phyloP scores from a whole-genome alignment of 257 asterid genomes.

The Solanum corneliomulleri region DNA sequence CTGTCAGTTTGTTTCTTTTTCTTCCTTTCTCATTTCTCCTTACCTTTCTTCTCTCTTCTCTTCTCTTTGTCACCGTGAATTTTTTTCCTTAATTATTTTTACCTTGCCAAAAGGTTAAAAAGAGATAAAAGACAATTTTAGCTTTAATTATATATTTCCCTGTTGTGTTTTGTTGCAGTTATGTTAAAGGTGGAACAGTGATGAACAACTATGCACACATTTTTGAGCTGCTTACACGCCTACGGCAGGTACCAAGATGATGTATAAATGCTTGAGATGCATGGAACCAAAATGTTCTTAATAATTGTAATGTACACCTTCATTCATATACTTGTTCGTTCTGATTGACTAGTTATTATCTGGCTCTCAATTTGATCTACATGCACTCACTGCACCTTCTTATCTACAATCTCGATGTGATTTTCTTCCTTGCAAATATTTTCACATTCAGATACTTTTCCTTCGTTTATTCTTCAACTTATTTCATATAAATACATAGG shows the following conservation, averaged over 20 bases:
- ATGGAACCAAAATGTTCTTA: background rate
- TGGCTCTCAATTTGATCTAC: background rate
- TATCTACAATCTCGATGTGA: background rate
- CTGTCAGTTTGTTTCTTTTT: background rate
- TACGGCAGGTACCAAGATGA: constrained; percentile 59
- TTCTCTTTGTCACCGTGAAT: background rate
- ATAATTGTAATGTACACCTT: background rate
- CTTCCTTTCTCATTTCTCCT: background rate
- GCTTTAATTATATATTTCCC: background rate
- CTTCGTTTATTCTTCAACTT: background rate
- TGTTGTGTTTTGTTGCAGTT: constrained; percentile 34
- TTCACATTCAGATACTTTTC: background rate
- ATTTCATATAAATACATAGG: background rate
- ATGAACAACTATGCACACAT: constrained; percentile 88
- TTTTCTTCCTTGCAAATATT: background rate
- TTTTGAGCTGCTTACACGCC: constrained; percentile 82
- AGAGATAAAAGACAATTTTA: background rate
- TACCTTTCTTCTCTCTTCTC: background rate
- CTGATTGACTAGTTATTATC: background rate
- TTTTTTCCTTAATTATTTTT: background rate
- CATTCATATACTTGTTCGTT: background rate
- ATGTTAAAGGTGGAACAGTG: constrained; percentile 57
- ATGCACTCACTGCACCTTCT: background rate
- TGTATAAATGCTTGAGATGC: background rate
- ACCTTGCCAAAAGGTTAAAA: background rate